Conservation (phyloP, 2,329 filamentous ascomycete species). For the Periconia digitata region DNA sequence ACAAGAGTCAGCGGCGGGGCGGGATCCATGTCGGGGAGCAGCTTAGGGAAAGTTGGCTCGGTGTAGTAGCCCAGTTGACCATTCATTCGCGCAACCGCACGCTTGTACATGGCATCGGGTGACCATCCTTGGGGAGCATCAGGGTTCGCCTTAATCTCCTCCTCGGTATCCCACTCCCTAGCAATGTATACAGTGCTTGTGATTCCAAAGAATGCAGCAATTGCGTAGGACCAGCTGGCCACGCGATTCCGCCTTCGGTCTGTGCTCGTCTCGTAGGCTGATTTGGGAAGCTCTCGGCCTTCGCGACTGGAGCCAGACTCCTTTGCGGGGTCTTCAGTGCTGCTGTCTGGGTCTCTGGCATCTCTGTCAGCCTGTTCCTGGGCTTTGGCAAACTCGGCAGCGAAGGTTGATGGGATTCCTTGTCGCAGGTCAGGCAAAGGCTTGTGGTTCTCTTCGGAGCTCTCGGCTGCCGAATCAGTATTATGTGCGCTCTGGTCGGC, state of each 20-base stretch:
- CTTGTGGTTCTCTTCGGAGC: constrained; percentile 56
- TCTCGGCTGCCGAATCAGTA: constrained; percentile 44
- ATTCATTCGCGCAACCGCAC: constrained; percentile 72
- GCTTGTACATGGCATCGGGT: constrained; percentile 74
- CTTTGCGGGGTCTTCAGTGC: constrained; percentile 56
- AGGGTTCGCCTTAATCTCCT: constrained; percentile 68
- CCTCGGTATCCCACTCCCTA: constrained; percentile 78
- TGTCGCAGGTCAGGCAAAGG: constrained; percentile 89
- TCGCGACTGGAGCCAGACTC: constrained; percentile 51
- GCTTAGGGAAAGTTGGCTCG: constrained; percentile 90
- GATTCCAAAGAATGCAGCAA: constrained; percentile 59
- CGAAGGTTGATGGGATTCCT: constrained; percentile 89
- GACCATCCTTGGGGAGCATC: constrained; percentile 82
- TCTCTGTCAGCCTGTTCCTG: constrained; percentile 32
- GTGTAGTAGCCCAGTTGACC: constrained; percentile 90
- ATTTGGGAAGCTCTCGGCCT: constrained; percentile 70
- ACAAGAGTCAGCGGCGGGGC: constrained; percentile 90
- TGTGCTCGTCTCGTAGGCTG: constrained; percentile 85
- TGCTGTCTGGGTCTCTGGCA: constrained; percentile 46
- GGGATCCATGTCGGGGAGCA: constrained; percentile 80
- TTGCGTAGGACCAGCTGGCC: constrained; percentile 72
- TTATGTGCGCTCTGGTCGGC: constrained; percentile 25
- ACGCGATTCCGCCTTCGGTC: constrained; percentile 78
- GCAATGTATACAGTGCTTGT: constrained; percentile 73
- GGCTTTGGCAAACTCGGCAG: constrained; percentile 65